Evolutionary conservation across 2,329 filamentous ascomycete species (phyloP).

Genomic region (Coniochaeta hoffmannii): DNA sequence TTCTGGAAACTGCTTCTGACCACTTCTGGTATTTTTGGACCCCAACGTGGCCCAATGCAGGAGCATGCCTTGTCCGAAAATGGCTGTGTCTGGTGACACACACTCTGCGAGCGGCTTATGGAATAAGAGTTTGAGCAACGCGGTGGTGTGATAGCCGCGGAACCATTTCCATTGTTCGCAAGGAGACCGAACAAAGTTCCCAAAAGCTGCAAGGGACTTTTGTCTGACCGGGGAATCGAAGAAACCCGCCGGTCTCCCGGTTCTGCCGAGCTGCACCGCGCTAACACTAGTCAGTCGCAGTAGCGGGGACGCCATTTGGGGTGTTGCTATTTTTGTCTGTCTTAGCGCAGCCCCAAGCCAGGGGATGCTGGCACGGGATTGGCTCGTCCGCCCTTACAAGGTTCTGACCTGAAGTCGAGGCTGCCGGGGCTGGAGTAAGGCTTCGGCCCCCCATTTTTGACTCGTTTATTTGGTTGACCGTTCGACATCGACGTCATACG

Average conservation of each 20-base stretch:
- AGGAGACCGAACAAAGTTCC: neutral
- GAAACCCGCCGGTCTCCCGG: neutral
- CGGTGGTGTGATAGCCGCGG: neutral
- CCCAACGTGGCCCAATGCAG: neutral
- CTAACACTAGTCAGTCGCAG: no score
- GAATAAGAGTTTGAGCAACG: neutral
- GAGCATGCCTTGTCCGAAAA: neutral
- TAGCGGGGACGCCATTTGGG: neutral
- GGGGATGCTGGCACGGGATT: neutral
- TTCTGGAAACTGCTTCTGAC: neutral
- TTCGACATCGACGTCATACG: neutral
- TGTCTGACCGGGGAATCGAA: neutral
- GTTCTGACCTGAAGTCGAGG: neutral
- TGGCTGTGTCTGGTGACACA: neutral
- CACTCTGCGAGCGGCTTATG: neutral
- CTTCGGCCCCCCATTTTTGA: conserved; percentile 11
- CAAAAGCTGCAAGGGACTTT: neutral
- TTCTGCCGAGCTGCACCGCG: neutral
- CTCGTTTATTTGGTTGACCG: neutral
- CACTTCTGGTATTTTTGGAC: neutral
- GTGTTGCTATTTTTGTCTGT: neutral
- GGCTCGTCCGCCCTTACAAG: neutral
- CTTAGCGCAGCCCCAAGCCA: neutral
- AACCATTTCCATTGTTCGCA: neutral
- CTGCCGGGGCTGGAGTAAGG: conserved; percentile 10